A percentile compares a stretch with the other conserved stretches of the same genome.
Conservation (phyloP, 768 basidiomycete species). For the Chalciporus pseudorubinellus region DNA sequence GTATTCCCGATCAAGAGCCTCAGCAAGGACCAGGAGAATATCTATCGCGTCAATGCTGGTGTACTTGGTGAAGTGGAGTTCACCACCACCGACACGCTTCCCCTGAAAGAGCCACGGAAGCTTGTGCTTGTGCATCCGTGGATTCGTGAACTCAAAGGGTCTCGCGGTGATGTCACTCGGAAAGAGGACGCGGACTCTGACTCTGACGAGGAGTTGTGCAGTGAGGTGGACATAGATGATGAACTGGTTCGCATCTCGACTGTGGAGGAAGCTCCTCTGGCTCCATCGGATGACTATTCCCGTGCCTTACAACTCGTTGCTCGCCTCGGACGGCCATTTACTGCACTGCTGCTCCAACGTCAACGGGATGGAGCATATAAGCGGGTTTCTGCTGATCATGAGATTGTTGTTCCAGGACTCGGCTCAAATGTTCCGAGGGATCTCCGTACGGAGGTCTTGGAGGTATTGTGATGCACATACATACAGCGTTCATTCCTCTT, state of each 20-base stretch:
- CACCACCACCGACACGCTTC: not conserved
- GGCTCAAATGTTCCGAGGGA: not conserved
- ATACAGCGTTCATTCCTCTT: too few species aligned
- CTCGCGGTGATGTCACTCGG: not conserved
- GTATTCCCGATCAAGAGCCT: not conserved
- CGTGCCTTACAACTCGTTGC: conserved; percentile 3
- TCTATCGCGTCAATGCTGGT: not conserved
- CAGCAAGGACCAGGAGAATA: not conserved
- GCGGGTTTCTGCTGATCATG: conserved; percentile 8
- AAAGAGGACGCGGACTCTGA: not conserved
- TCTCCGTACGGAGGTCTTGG: not conserved
- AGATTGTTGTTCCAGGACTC: conserved; percentile 1
- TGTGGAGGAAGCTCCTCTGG: not conserved
- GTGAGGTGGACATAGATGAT: too few species aligned
- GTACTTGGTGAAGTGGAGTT: not conserved
- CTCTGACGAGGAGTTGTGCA: too few species aligned
- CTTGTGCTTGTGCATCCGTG: conserved; percentile 6
- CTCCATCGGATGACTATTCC: not conserved
- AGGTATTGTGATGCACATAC: not conserved
- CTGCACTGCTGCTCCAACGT: conserved; percentile 1
- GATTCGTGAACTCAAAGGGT: conserved; percentile 1
- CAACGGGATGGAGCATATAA: conserved; percentile 14
- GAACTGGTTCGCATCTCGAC: too few species aligned
- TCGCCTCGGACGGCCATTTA: conserved; percentile 4
- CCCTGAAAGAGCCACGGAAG: not conserved